Conservation (phyloP, 371 early-diverging fungal genomes). For the Globomyces sp. region DNA sequence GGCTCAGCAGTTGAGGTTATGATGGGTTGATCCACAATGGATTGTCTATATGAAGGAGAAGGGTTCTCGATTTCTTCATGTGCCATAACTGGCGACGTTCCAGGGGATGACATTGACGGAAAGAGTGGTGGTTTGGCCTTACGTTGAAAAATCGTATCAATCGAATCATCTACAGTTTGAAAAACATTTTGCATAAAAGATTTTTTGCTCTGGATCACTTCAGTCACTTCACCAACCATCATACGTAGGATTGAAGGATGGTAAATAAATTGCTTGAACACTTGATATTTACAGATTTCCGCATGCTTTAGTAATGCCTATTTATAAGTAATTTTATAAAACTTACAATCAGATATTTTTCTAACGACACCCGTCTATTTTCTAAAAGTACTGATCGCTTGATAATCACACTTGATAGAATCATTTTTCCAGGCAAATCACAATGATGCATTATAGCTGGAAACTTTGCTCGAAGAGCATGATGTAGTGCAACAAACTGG, state of each 20-base stretch:
- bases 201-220: conserved; percentile 10
- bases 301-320: conserved; percentile 23
- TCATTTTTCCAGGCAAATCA: conserved; percentile 75
- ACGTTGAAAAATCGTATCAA: conserved; percentile 15
- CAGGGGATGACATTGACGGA: background rate
- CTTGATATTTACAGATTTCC: conserved; percentile 33
- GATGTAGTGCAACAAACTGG: conserved; percentile 79
- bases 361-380: conserved; percentile 62
- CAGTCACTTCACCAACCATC: conserved; percentile 12
- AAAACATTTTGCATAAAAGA: conserved; percentile 26
- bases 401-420: conserved; percentile 36
- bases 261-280: conserved; percentile 37
- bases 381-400: conserved; percentile 52
- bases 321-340: conserved; percentile 8
- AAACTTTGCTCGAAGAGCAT: conserved; percentile 56
- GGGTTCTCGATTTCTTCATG: background rate
- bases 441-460: conserved; percentile 55
- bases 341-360: conserved; percentile 64
- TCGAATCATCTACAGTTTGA: conserved; percentile 27
- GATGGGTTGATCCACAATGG: conserved; percentile 26
- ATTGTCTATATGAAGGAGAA: background rate
- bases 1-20: conserved; percentile 63
- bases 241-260: conserved; percentile 25
- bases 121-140: conserved; percentile 1
- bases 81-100: background rate